phyloP scores from a whole-genome alignment of 257 asterid genomes.

The Oldenlandia corymbosa region DNA sequence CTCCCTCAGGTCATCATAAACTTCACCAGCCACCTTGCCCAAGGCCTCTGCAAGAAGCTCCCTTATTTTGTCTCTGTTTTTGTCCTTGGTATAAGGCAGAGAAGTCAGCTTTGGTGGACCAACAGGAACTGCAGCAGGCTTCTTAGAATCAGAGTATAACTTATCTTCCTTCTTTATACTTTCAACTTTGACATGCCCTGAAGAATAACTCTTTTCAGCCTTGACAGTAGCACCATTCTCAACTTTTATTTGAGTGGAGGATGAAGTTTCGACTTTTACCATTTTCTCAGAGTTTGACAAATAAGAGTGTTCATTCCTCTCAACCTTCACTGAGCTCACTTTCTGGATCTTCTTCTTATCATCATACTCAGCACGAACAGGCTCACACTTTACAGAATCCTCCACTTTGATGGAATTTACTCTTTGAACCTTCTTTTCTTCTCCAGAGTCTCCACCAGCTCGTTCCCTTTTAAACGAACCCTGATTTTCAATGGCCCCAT shows the following conservation, averaged over 20 bases:
- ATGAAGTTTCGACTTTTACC: constrained; percentile 30
- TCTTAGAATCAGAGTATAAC: constrained; percentile 22
- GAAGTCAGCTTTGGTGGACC: constrained; percentile 32
- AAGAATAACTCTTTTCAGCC: constrained; percentile 16
- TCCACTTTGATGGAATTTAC: too few species aligned
- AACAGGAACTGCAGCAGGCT: constrained; percentile 8
- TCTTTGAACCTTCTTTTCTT: too few species aligned
- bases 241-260: constrained; percentile 24
- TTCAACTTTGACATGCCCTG: constrained; percentile 30
- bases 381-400: too few species aligned
- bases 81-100: constrained; percentile 35
- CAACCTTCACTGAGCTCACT: constrained; percentile 41
- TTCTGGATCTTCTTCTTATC: constrained; percentile 35
- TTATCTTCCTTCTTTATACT: constrained; percentile 43
- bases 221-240: constrained; percentile 31
- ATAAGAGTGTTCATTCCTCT: constrained; percentile 21
- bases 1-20: constrained; percentile 32
- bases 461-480: constrained; percentile 28
- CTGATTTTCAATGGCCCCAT: constrained; percentile 32
- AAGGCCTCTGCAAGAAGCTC: constrained; percentile 39
- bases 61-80: constrained; percentile 38
- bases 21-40: constrained; percentile 34
- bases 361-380: constrained; percentile 19
- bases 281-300: constrained; percentile 27
- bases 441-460: background rate